phyloP scores from a whole-genome alignment of 257 asterid species.

The Nicotiana tomentosiformis region DNA sequence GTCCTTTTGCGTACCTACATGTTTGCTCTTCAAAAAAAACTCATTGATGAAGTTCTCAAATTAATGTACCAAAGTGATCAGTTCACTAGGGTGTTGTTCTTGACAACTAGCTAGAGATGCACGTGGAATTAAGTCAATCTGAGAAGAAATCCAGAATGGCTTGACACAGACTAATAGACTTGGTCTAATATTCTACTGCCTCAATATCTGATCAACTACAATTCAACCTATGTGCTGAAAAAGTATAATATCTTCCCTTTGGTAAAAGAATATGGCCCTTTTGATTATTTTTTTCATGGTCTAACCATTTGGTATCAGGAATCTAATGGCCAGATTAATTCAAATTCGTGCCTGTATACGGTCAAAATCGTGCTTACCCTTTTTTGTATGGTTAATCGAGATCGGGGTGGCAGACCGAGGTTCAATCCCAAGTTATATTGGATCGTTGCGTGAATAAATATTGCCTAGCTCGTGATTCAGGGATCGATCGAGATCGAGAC shows the following conservation, averaged over 20 bases:
- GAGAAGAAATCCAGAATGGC: neutral
- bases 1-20: neutral
- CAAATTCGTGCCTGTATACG: too few relatives aligned
- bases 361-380: too few relatives aligned
- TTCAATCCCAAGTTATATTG: too few relatives aligned
- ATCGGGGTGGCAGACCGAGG: too few relatives aligned
- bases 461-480: too few relatives aligned
- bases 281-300: too few relatives aligned
- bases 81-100: neutral
- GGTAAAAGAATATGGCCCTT: neutral
- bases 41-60: neutral
- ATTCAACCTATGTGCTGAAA: neutral
- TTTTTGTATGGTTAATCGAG: too few relatives aligned
- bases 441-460: too few relatives aligned
- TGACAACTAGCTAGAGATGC: slow-evolving; percentile 10
- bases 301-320: too few relatives aligned
- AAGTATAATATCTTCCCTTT: neutral
- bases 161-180: neutral
- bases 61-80: neutral
- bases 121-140: neutral
- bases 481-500: too few relatives aligned
- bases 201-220: neutral
- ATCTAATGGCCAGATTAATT: too few relatives aligned
- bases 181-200: neutral
- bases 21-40: neutral